Evolutionary conservation across 106 monocot genomes (phyloP).

Genomic region (Dendrobium huoshanense): DNA sequence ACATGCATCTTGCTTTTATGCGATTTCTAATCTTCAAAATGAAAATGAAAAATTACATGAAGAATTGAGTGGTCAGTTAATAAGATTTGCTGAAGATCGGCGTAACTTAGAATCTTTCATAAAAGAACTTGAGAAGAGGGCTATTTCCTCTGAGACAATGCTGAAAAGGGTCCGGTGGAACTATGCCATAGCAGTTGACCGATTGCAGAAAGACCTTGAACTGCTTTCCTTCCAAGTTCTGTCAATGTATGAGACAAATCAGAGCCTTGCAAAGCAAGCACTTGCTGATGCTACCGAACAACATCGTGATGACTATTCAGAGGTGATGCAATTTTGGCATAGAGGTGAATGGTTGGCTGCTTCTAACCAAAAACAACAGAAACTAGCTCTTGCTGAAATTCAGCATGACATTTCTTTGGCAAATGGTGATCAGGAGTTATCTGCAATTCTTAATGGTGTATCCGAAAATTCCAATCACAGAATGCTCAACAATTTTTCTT

Average conservation of each 20-base stretch:
- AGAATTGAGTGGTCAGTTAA: slow-evolving; percentile 64
- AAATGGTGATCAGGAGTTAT: slow-evolving; percentile 11
- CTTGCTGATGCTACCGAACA: slow-evolving; percentile 53
- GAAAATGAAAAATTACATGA: slow-evolving; percentile 64
- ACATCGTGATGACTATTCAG: slow-evolving; percentile 18
- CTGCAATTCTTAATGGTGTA: slow-evolving; percentile 16
- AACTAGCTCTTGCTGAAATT: slow-evolving; percentile 7
- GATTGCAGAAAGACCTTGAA: slow-evolving; percentile 87
- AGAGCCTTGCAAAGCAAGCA: slow-evolving; percentile 75
- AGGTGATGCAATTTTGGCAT: not conserved
- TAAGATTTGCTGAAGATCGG: slow-evolving; percentile 58
- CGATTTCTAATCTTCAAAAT: slow-evolving; percentile 65
- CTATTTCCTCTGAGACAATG: slow-evolving; percentile 61
- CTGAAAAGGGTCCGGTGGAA: slow-evolving; percentile 77
- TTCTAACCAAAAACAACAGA: slow-evolving; percentile 7
- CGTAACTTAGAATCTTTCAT: slow-evolving; percentile 47
- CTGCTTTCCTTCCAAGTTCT: slow-evolving; percentile 90
- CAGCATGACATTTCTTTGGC: slow-evolving; percentile 12
- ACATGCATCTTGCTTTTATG: slow-evolving; percentile 59
- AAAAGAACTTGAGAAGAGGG: slow-evolving; percentile 73
- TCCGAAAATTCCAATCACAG: slow-evolving; percentile 5
- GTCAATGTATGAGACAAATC: slow-evolving; percentile 91
- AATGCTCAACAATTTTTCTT: slow-evolving; percentile 5
- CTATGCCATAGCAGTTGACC: slow-evolving; percentile 67
- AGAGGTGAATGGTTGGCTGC: slow-evolving; percentile 4